Evolutionary conservation across 257 asterid species (phyloP).

Genomic region (Fraxinus quadrangulata): DNA sequence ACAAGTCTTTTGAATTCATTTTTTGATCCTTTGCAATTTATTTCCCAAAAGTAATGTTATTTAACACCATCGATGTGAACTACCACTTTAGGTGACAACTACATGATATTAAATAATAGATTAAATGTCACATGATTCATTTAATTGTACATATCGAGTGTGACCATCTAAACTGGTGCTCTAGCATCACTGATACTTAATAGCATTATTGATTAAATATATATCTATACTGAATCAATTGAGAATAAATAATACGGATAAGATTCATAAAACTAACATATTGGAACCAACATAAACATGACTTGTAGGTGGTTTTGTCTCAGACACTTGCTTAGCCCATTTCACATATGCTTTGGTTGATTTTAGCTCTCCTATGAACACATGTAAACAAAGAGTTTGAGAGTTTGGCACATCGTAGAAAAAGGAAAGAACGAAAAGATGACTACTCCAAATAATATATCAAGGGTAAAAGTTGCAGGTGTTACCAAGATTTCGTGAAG

Average conservation of each 20-base stretch:
- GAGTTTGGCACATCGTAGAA: background rate
- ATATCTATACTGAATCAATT: background rate
- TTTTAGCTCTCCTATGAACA: conserved; percentile 58
- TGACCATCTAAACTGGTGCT: too few relatives aligned
- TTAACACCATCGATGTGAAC: too few relatives aligned
- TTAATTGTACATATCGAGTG: too few relatives aligned
- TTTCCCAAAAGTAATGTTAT: background rate
- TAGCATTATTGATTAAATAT: too few relatives aligned
- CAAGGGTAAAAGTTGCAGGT: too few relatives aligned
- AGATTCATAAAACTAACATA: background rate
- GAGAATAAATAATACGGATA: background rate
- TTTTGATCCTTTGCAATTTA: conserved; percentile 25
- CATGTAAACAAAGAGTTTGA: background rate
- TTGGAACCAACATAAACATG: background rate
- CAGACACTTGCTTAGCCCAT: conserved; percentile 86
- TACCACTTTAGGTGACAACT: too few relatives aligned
- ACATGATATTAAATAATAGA: too few relatives aligned
- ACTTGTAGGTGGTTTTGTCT: conserved; percentile 84
- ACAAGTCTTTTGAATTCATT: conserved; percentile 31
- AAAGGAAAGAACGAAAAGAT: background rate
- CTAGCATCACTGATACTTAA: too few relatives aligned
- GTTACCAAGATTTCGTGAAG: background rate
- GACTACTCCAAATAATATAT: background rate
- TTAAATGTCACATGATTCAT: too few relatives aligned
- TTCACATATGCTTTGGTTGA: conserved; percentile 70